Percentiles rank a stretch among this genome's conserved stretches.
Evolutionary conservation across 768 basidiomycete genomes (phyloP).

Genomic region (Tricholoma sp.): DNA sequence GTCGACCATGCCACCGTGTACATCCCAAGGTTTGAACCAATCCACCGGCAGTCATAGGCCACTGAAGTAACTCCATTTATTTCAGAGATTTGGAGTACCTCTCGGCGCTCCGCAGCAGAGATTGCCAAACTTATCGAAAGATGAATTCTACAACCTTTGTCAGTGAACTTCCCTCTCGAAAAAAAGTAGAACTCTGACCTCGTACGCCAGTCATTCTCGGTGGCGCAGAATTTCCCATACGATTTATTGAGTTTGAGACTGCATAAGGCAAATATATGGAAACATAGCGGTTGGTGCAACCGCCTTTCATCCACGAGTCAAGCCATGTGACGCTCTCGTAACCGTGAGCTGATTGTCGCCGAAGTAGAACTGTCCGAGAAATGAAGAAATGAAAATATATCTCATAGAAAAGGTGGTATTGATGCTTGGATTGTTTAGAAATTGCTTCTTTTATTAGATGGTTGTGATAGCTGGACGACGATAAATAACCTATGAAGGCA

Average conservation of each 20-base stretch:
- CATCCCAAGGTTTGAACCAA: slow-evolving; percentile 27
- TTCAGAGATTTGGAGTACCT: slow-evolving; percentile 30
- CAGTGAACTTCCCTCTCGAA: slow-evolving; percentile 8
- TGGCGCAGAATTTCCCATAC: slow-evolving; percentile 26
- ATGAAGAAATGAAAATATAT: not conserved
- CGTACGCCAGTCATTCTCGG: slow-evolving; percentile 26
- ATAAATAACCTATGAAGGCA: not conserved
- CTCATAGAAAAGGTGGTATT: not conserved
- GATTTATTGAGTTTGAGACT: slow-evolving; percentile 32
- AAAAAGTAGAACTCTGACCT: not conserved
- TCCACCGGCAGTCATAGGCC: not conserved
- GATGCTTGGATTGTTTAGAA: not conserved
- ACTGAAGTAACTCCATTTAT: not conserved
- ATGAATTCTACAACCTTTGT: slow-evolving; percentile 37
- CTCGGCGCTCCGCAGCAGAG: slow-evolving; percentile 23
- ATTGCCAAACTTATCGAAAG: slow-evolving; percentile 30
- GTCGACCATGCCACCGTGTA: slow-evolving; percentile 23
- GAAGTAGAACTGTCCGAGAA: not conserved
- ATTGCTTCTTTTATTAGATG: not conserved
- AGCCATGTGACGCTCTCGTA: not conserved
- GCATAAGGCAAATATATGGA: not conserved
- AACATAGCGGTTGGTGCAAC: too few species aligned
- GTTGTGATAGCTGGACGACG: not conserved
- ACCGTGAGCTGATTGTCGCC: not conserved
- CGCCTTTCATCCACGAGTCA: not conserved